Evolutionary conservation across 495 filamentous ascomycete genomes (phyloP).

Genomic region (Tuber magnatum): DNA sequence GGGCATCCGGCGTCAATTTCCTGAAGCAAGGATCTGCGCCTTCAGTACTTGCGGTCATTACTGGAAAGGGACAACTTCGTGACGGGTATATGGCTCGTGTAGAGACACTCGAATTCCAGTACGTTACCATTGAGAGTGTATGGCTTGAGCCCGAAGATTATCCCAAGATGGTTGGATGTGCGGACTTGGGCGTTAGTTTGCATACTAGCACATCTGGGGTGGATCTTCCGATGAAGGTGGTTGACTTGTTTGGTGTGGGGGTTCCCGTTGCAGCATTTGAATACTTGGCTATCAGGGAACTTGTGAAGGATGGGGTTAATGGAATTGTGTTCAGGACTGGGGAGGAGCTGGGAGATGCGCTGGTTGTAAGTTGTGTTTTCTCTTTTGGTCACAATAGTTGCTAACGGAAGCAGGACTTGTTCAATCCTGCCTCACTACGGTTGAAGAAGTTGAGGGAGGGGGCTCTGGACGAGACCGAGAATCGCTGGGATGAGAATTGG

Average conservation of each 20-base stretch:
- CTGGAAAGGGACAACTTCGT: constrained; percentile 83
- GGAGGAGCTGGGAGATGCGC: constrained; percentile 23
- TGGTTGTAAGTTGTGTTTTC: constrained; percentile 30
- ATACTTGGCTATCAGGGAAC: constrained; percentile 27
- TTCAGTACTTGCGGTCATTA: constrained; percentile 75
- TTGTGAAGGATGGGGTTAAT: constrained; percentile 36
- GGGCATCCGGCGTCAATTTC: constrained; percentile 40
- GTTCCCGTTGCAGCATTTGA: constrained; percentile 65
- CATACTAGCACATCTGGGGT: constrained; percentile 91
- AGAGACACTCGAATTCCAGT: constrained; percentile 50
- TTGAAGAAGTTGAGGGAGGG: constrained; percentile 61
- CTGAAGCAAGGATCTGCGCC: constrained; percentile 47
- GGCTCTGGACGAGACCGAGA: constrained; percentile 64
- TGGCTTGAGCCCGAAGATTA: constrained; percentile 82
- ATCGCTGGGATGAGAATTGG: constrained; percentile 95
- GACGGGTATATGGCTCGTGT: constrained; percentile 64
- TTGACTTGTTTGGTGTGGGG: constrained; percentile 95
- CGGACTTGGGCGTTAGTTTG: constrained; percentile 82
- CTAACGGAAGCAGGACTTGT: constrained; percentile 42
- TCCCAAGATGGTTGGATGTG: constrained; percentile 73
- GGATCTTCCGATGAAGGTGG: constrained; percentile 97
- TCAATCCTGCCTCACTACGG: constrained; percentile 45
- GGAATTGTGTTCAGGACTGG: constrained; percentile 33
- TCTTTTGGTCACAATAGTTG: constrained; percentile 37
- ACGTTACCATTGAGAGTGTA: constrained; percentile 65